A percentile compares a stretch with the other conserved stretches of the same genome.
phyloP scores from a whole-genome alignment of 148 eudicot species.

The Fagopyrum esculentum region DNA sequence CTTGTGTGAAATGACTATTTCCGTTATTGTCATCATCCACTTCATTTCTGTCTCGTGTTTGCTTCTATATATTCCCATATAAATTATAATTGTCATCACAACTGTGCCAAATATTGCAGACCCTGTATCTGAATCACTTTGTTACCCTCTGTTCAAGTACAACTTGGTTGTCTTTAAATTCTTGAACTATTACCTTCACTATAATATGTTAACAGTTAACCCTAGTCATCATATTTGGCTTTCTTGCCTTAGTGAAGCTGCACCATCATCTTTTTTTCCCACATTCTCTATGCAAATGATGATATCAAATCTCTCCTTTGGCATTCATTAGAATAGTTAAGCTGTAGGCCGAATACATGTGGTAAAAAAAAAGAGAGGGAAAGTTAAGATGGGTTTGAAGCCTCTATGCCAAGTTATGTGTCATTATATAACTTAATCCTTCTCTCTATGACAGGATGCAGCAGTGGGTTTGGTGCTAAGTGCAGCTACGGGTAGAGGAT shows the following conservation, averaged over 20 bases:
- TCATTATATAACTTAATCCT: background rate
- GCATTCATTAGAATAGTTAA: background rate
- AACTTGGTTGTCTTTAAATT: background rate
- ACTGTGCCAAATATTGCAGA: background rate
- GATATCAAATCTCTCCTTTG: background rate
- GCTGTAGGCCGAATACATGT: background rate
- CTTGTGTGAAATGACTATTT: background rate
- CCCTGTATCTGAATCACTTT: background rate
- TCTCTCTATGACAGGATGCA: constrained; percentile 40
- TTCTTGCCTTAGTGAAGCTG: background rate
- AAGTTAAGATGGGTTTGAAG: background rate
- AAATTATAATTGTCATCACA: background rate
- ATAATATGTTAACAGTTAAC: background rate
- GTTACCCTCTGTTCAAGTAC: background rate
- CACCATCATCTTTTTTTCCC: background rate
- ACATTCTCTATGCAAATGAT: background rate
- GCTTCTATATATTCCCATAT: background rate
- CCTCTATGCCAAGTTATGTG: background rate
- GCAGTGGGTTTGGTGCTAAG: constrained; percentile 94
- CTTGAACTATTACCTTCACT: background rate
- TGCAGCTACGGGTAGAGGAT: constrained; percentile 69
- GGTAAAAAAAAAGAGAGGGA: background rate
- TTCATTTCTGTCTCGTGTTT: background rate
- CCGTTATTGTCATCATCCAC: background rate
- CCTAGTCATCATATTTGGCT: background rate